Percentiles rank a stretch among this genome's conserved stretches.
Evolutionary conservation across 441 rosid genomes (phyloP).

Genomic region (Macaranga tanarius): DNA sequence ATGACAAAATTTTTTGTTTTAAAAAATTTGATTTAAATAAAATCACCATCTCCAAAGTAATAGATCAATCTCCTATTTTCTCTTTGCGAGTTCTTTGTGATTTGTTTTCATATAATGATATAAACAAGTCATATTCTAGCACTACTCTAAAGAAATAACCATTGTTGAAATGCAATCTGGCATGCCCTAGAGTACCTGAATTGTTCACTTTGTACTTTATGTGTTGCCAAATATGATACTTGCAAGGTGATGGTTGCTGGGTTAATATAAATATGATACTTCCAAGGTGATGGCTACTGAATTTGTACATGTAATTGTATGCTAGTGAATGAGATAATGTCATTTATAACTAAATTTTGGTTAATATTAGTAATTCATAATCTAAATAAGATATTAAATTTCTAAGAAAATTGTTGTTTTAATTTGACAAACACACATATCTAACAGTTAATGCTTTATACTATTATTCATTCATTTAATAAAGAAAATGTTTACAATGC

Average conservation of each 20-base stretch:
- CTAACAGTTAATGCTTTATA: too few species aligned
- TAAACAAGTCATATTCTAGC: too few species aligned
- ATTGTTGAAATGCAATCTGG: slow-evolving; percentile 13
- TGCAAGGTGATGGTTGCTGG: slow-evolving; percentile 10
- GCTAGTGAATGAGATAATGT: neutral
- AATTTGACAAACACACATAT: too few species aligned
- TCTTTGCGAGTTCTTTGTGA: too few species aligned
- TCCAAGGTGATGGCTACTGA: slow-evolving; percentile 9
- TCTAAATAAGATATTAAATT: too few species aligned
- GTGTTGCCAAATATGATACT: neutral
- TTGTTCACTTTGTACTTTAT: neutral
- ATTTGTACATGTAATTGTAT: neutral
- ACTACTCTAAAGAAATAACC: neutral
- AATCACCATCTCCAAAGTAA: too few species aligned
- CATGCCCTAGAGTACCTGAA: neutral
- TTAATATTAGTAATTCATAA: too few species aligned
- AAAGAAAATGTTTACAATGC: neutral
- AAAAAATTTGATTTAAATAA: too few species aligned
- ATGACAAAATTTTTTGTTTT: too few species aligned
- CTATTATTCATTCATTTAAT: neutral
- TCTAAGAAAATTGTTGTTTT: too few species aligned
- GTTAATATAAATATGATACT: neutral
- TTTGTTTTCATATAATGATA: too few species aligned
- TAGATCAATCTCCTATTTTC: too few species aligned
- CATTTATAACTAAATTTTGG: neutral